Base-by-base conservation (phyloP, 768 basidiomycete species). In the Tulasnella sp. region DNA sequence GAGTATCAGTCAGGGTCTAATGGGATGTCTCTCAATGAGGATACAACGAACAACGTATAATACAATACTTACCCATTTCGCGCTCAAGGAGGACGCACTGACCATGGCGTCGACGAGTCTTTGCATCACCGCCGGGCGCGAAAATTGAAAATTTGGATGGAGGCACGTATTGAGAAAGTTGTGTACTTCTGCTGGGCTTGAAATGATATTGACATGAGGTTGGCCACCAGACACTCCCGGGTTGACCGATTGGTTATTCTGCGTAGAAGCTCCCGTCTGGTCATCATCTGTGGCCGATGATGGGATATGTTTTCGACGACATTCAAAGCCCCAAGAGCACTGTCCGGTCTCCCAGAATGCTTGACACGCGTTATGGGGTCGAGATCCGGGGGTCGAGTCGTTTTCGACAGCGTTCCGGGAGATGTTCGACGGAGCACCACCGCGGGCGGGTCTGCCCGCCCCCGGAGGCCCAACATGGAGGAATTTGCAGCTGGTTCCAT, bases 321-420 rank as follows among this genome's bases (percentile, higher is more conserved):
- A 88, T 1, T 76, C 75, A 68, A 84, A 86, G 62, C 83, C 84
- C 16, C 77, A 77, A n/a, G 75, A 81, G 77, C 87, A 88, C 47
- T 73, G 78, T 11, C 86, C 87, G 0, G 75, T 77, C 1, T 80
- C 77, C 85, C 85, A 87, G 75, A 79, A 88, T 74, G 77, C 83
- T 32, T 74, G 77, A 78, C 87, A 88, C 8, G 81, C 78, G 1
- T 84, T 84, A 26, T 35, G 73, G 3, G 83, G 82, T 29, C 71
- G 72, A 12, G 68, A 29, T 36, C 74, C 47, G 37, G 26, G 42
- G 62, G 76, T 44, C 70, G 35, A 72, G 26, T 44, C 37, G 74
- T 47, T 79, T 39, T 29, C 37, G 39, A 9, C 47, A 22, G 19
- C 47, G 22, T 19, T 52, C n/a, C n/a, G 47, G 19, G 47, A 19